These are phyloP conservation scores for Geranium rotundifolium DNA, from an alignment of 345 rosid genomes.

Conservation along the genomic window DNA sequence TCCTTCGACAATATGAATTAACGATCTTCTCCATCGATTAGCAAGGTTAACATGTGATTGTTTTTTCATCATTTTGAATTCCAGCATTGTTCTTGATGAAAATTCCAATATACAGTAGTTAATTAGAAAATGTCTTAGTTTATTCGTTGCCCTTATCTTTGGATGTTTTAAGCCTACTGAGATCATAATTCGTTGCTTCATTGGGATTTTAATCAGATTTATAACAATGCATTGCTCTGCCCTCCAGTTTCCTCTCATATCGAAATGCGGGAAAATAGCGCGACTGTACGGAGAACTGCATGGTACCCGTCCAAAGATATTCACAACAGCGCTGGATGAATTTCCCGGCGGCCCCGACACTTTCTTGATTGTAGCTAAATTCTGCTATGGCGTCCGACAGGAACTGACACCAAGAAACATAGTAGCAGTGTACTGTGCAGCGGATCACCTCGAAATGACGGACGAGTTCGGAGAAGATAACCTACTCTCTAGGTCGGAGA, in stretches of 20 bases:
- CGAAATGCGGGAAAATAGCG: conserved; percentile 75
- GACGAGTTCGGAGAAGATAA: conserved; percentile 69
- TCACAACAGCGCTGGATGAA: conserved; percentile 41
- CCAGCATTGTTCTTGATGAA: neutral
- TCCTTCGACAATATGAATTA: too few species aligned
- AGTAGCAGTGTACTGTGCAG: conserved; percentile 50
- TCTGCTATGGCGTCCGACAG: conserved; percentile 67
- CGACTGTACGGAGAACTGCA: conserved; percentile 38
- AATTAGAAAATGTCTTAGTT: too few species aligned
- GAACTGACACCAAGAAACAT: conserved; percentile 74
- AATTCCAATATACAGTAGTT: too few species aligned
- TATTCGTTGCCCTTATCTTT: neutral
- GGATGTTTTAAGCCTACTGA: neutral
- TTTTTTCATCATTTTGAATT: neutral
- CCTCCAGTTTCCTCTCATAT: conserved; percentile 86
- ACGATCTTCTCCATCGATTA: neutral
- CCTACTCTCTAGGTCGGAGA: conserved; percentile 56
- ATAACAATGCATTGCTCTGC: too few species aligned
- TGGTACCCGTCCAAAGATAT: conserved; percentile 17
- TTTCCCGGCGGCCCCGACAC: conserved; percentile 75
- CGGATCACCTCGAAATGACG: conserved; percentile 84
- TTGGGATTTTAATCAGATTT: neutral
- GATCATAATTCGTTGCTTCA: conserved; percentile 3
- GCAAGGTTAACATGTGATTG: neutral
- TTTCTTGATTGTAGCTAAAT: conserved; percentile 56